Evolutionary conservation across 352 stramenopile genomes (phyloP).

Genomic region (Globisporangium spiculum): DNA sequence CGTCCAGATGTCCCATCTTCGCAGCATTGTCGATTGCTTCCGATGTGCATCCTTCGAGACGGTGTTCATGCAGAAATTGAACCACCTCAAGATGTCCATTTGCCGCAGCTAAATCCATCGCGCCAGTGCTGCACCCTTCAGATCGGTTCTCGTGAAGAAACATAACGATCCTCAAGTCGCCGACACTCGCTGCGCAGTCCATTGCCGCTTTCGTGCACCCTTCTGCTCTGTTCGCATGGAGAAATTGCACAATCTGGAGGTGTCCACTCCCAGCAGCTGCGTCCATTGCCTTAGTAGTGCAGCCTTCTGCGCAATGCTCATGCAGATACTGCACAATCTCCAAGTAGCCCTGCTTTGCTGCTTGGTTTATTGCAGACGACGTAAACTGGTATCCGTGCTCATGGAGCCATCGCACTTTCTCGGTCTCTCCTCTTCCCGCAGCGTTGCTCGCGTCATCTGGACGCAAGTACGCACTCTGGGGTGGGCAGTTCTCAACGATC

Average conservation of each 20-base stretch:
- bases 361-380: background rate
- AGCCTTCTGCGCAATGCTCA: background rate
- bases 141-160: slow-evolving; percentile 7
- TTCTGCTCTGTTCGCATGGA: background rate
- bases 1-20: slow-evolving; percentile 1
- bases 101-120: slow-evolving; percentile 5
- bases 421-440: background rate
- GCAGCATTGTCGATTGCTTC: slow-evolving; percentile 7
- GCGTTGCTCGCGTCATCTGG: background rate
- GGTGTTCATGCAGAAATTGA: background rate
- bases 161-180: background rate
- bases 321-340: slow-evolving; percentile 3
- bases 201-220: slow-evolving; percentile 6
- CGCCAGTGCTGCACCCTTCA: slow-evolving; percentile 2
- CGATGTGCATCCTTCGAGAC: slow-evolving; percentile 4
- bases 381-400: slow-evolving; percentile 1
- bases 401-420: slow-evolving; percentile 3
- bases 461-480: background rate
- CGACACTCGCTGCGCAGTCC: background rate
- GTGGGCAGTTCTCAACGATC: slow-evolving; percentile 1
- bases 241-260: background rate
- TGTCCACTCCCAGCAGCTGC: background rate
- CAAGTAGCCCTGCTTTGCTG: background rate
- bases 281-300: slow-evolving; percentile 7
- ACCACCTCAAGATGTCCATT: slow-evolving; percentile 2